Evolutionary conservation across 1,284 basidiomycete genomes (phyloP).

Genomic region (Tylopilus sp.): DNA sequence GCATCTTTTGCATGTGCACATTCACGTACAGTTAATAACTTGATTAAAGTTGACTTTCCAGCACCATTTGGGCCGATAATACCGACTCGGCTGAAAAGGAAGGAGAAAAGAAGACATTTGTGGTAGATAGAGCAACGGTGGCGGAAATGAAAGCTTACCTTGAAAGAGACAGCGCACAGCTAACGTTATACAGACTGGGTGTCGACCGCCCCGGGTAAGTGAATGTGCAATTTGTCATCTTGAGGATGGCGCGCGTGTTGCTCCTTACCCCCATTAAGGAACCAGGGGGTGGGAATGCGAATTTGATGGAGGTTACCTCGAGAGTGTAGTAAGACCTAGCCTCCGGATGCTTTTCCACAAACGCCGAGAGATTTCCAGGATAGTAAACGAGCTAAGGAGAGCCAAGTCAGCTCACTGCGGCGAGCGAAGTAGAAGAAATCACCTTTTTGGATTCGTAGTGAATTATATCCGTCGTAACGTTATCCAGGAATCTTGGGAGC

Average conservation of each 20-base stretch:
- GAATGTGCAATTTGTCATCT: constrained; percentile 88
- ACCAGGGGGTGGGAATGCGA: constrained; percentile 94
- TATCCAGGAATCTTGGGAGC: constrained; percentile 81
- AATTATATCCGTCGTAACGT: constrained; percentile 95
- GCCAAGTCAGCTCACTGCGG: constrained; percentile 19
- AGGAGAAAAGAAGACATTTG: constrained; percentile 18
- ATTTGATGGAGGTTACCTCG: constrained; percentile 91
- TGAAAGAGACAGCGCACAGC: constrained; percentile 88
- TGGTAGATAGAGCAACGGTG: constrained; percentile 16
- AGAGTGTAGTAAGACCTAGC: constrained; percentile 98
- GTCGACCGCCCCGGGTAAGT: constrained; percentile 85
- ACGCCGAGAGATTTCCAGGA: constrained; percentile 87
- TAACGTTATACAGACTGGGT: constrained; percentile 85
- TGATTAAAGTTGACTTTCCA: constrained; percentile 96
- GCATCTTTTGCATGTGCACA: constrained; percentile 8
- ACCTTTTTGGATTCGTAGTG: constrained; percentile 97
- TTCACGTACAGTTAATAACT: constrained; percentile 75
- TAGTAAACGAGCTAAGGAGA: constrained; percentile 80
- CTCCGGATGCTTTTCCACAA: constrained; percentile 89
- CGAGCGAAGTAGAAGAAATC: constrained; percentile 12
- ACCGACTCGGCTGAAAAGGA: constrained; percentile 67
- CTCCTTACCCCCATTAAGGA: constrained; percentile 97
- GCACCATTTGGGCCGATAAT: constrained; percentile 91
- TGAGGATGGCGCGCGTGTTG: constrained; percentile 94
- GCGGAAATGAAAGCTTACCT: constrained; percentile 48